Percentiles rank a stretch among this genome's conserved stretches.
Conservation (phyloP, 345 rosid species). For the Carallia pectinifolia region DNA sequence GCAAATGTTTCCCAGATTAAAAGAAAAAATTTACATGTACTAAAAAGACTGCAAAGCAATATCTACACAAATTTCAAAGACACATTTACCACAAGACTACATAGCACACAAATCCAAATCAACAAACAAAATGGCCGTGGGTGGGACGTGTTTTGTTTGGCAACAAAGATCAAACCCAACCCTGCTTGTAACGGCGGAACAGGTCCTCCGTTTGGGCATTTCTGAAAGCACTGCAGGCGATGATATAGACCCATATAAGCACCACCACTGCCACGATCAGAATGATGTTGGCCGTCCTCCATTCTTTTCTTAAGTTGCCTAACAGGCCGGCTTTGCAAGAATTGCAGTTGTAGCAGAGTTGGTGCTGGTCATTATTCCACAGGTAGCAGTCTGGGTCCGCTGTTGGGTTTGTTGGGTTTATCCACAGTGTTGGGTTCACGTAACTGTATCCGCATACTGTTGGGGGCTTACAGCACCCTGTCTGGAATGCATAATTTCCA, state of each 20-base stretch:
- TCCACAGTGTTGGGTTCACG: constrained; percentile 77
- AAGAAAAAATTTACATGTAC: too few relatives aligned
- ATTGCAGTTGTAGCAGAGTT: constrained; percentile 79
- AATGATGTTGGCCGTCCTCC: constrained; percentile 80
- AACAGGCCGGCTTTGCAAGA: constrained; percentile 87
- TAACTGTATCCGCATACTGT: constrained; percentile 72
- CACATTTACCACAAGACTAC: not conserved
- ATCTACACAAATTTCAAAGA: constrained; percentile 20
- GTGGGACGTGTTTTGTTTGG: constrained; percentile 11
- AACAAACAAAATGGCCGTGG: not conserved
- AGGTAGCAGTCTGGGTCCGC: constrained; percentile 76
- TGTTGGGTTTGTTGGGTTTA: constrained; percentile 63
- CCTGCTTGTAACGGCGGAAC: constrained; percentile 63
- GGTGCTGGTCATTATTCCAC: constrained; percentile 84
- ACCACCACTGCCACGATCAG: constrained; percentile 69
- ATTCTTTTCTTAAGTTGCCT: constrained; percentile 74
- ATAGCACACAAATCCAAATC: not conserved
- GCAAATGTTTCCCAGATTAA: constrained; percentile 14
- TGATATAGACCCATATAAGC: constrained; percentile 75
- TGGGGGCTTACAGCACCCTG: constrained; percentile 97
- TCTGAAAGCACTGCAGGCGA: constrained; percentile 82
- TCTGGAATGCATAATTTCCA: constrained; percentile 33
- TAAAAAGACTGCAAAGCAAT: constrained; percentile 10
- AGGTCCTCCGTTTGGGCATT: constrained; percentile 86
- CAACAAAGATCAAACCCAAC: constrained; percentile 46